Conservation (phyloP, 441 rosid species). For the Adansonia rubrostipa region DNA sequence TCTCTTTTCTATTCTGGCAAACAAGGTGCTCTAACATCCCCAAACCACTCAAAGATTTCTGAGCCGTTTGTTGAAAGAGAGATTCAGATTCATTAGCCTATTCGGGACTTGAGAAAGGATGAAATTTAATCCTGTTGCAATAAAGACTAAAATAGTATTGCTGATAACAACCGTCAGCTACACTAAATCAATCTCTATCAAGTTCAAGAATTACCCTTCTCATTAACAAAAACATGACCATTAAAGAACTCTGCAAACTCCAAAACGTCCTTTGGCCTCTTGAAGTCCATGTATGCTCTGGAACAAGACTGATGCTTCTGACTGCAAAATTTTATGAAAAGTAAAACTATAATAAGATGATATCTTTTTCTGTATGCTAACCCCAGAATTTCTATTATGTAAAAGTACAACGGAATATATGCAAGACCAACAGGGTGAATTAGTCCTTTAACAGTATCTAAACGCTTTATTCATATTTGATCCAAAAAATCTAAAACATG, state of each 20-base stretch:
- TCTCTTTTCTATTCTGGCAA: background rate
- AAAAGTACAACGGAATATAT: background rate
- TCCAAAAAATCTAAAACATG: slow-evolving; percentile 5
- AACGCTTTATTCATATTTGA: background rate
- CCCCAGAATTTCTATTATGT: background rate
- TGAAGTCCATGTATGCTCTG: slow-evolving; percentile 74
- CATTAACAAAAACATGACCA: slow-evolving; percentile 78
- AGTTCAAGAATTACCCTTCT: slow-evolving; percentile 62
- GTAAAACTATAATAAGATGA: slow-evolving; percentile 23
- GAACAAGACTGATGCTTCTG: slow-evolving; percentile 63
- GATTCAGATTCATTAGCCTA: background rate
- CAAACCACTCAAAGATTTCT: background rate
- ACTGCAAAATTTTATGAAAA: slow-evolving; percentile 45
- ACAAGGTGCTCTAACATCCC: background rate
- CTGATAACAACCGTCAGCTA: slow-evolving; percentile 11
- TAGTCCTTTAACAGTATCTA: background rate
- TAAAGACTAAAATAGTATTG: background rate
- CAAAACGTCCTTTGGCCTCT: slow-evolving; percentile 62
- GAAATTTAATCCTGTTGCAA: background rate
- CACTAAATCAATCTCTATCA: slow-evolving; percentile 17
- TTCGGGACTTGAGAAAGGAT: background rate
- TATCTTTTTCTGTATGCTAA: background rate
- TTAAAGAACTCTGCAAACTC: slow-evolving; percentile 78
- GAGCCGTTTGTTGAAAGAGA: background rate
- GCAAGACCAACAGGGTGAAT: background rate